phyloP scores from a whole-genome alignment of 805 yeast genomes.

The Nakazawaea populi region DNA sequence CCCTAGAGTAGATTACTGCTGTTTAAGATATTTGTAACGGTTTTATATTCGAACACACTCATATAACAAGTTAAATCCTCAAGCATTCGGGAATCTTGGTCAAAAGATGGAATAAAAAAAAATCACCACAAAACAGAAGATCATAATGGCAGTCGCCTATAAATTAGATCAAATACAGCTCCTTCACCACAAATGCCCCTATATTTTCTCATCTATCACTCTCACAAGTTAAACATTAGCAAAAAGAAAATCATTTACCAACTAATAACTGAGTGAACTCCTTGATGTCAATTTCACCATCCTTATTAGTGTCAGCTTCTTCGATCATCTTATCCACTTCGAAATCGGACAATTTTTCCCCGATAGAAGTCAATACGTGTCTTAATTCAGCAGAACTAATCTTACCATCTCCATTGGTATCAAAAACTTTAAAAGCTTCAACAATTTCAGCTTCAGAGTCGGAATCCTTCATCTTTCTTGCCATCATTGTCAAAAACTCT shows the following conservation, averaged over 20 bases:
- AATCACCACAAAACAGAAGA: too few species aligned
- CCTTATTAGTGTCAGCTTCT: constrained; percentile 93
- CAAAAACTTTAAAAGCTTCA: constrained; percentile 98
- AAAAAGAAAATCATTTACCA: constrained; percentile 44
- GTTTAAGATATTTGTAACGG: too few species aligned
- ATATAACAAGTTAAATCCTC: too few species aligned
- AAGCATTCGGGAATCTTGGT: too few species aligned
- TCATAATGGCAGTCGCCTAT: too few species aligned
- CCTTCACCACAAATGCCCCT: too few species aligned
- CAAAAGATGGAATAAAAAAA: too few species aligned
- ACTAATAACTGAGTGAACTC: constrained; percentile 89
- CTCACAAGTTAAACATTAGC: too few species aligned
- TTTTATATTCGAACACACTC: too few species aligned
- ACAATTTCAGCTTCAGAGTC: constrained; percentile 96
- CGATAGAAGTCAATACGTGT: constrained; percentile 95
- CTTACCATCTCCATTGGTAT: constrained; percentile 93
- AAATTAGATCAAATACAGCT: too few species aligned
- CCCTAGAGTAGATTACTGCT: too few species aligned
- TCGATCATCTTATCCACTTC: constrained; percentile 97
- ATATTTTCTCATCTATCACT: too few species aligned
- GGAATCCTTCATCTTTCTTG: constrained; percentile 90
- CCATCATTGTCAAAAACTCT: constrained; percentile 82
- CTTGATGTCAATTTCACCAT: constrained; percentile 94
- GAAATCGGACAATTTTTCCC: constrained; percentile 93
- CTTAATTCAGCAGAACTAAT: constrained; percentile 95